Evolutionary conservation across 495 filamentous ascomycete species (phyloP).

Genomic region (Staphylotrichum tortipilum): DNA sequence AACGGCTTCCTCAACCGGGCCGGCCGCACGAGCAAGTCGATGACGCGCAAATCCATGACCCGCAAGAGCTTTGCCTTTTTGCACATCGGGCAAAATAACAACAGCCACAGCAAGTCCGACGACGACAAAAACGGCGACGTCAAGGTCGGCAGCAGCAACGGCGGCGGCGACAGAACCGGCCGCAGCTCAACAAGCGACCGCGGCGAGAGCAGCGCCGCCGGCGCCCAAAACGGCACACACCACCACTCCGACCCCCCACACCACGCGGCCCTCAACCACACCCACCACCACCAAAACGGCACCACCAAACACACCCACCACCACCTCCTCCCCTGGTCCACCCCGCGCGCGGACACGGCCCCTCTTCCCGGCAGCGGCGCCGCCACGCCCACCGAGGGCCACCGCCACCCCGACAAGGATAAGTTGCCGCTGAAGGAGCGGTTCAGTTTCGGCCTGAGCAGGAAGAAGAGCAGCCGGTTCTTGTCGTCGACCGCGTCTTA

Average conservation of each 20-base stretch:
- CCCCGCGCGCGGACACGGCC: slow-evolving; percentile 4
- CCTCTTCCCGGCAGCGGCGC: slow-evolving; percentile 2
- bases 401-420: slow-evolving; percentile 8
- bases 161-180: slow-evolving; percentile 1
- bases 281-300: slow-evolving; percentile 2
- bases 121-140: slow-evolving; percentile 16
- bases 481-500: slow-evolving; percentile 22
- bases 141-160: slow-evolving; percentile 2
- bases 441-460: slow-evolving; percentile 50
- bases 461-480: slow-evolving; percentile 49
- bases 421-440: slow-evolving; percentile 34
- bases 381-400: neutral
- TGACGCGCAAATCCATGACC: slow-evolving; percentile 39
- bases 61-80: slow-evolving; percentile 44
- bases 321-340: slow-evolving; percentile 8
- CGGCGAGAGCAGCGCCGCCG: slow-evolving; percentile 7
- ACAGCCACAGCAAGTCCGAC: slow-evolving; percentile 22
- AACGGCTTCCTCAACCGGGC: slow-evolving; percentile 31
- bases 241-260: neutral
- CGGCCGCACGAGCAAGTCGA: slow-evolving; percentile 33
- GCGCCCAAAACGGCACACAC: neutral
- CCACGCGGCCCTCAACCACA: too few relatives aligned
- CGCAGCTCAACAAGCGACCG: slow-evolving; percentile 11
- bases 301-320: neutral
- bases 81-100: slow-evolving; percentile 27